Base-by-base conservation (phyloP, 2,329 filamentous ascomycete species). In the Colletotrichum orbiculare region DNA sequence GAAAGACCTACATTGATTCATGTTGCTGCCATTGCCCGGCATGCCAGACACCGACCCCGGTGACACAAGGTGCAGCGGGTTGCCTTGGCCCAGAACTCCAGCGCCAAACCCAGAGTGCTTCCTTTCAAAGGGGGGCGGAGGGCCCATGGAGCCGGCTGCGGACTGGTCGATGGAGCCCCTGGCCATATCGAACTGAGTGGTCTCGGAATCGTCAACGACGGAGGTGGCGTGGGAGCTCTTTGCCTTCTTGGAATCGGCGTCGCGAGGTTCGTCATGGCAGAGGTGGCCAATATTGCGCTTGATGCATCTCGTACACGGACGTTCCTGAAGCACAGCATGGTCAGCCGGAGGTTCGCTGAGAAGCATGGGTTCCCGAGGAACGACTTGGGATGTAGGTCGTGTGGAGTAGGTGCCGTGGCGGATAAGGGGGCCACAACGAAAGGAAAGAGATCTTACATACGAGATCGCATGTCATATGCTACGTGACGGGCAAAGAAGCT, bases 201-300 rank as follows among this genome's bases (percentile, higher is more conserved):
- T 77, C 58, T 87, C 85, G 69, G 88, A 85, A 74, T 91, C 89
- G 72, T 91, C 89, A 61, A 84, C 83, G 47, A 81, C 80, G 56
- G 87, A 83, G 66, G 84, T 79, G 67, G 82, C 85, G 68, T 83
- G 81, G 71, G 87, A 83, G 75, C 82, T 86, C 81, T 95, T 97
- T 72, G 86, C 81, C 79, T 94, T 95, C 80, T 96, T 97, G 66
- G 90, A 79, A 68, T 89, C 87, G 71, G 89, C 84, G 74, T 99
- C 95, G 78, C 95, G 90, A 71, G 94, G 95, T 80, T 98, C 96
- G 80, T 99, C 96, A 82, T 97, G 96, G 80, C 96, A 99, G 70
- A 99, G 86, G 80, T 99, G 96, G 73, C 95, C 96, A 78, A 99
- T 99, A 81, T 97, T 97, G 75, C 96, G 91, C 82, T 98, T 99